Percentiles rank a stretch among this genome's conserved stretches.
phyloP scores from a whole-genome alignment of 371 early-diverging fungal species.

The Capniomyces stellatus region DNA sequence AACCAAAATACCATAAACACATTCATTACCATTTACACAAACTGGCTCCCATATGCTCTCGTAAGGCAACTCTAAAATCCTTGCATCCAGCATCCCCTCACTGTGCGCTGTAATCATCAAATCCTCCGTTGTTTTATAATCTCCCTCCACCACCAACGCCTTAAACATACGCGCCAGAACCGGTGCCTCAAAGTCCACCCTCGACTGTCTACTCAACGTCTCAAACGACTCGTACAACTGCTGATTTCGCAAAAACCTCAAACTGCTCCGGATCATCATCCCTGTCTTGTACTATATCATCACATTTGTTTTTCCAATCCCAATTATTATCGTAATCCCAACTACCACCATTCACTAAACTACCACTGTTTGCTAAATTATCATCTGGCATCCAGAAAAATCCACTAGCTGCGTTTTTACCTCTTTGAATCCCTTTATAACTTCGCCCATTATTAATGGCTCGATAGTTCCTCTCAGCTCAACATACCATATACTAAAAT shows the following conservation, averaged over 20 bases:
- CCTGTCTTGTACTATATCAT: too few species aligned
- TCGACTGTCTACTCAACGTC: conserved; percentile 38
- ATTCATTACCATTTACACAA: too few species aligned
- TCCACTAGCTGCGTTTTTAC: too few species aligned
- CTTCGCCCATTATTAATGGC: conserved; percentile 31
- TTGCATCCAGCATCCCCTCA: neutral
- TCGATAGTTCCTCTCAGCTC: conserved; percentile 63
- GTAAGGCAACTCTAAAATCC: neutral
- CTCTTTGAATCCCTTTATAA: conserved; percentile 17
- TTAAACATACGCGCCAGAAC: conserved; percentile 52
- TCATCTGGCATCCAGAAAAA: too few species aligned
- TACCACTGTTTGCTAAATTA: too few species aligned
- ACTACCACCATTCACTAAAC: too few species aligned
- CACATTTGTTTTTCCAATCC: too few species aligned
- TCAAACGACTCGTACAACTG: conserved; percentile 53
- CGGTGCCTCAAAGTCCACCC: conserved; percentile 55
- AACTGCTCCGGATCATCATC: conserved; percentile 59
- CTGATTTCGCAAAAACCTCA: conserved; percentile 77
- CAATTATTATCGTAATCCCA: too few species aligned
- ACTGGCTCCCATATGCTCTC: neutral
- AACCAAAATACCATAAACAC: too few species aligned
- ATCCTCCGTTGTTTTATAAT: neutral
- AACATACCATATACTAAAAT: conserved; percentile 89
- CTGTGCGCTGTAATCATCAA: neutral
- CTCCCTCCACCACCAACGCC: conserved; percentile 3